Evolutionary conservation across 208 protist species (phyloP).

Genomic region (Wallacemonas sp.): DNA sequence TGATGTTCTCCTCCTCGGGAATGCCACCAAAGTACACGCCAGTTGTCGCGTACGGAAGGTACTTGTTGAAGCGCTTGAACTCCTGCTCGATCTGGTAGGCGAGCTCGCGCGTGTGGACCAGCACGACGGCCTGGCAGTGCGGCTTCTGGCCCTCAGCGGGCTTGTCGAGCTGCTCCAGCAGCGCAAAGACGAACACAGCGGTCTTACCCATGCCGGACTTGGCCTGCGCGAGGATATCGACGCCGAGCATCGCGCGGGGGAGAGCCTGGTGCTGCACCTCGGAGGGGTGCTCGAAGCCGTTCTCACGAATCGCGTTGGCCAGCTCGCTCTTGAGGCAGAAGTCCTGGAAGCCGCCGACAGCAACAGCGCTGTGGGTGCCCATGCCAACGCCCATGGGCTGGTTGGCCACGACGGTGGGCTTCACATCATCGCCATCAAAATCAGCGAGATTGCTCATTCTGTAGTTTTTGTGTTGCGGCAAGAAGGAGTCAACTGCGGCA

Average conservation of each 20-base stretch:
- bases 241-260: conserved; percentile 97
- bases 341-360: conserved; percentile 97
- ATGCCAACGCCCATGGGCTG: conserved; percentile 77
- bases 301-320: conserved; percentile 96
- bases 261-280: conserved; percentile 99
- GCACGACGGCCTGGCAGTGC: conserved; percentile 89
- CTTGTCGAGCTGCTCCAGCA: conserved; percentile 97
- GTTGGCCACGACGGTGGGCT: conserved; percentile 61
- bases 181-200: conserved; percentile 99
- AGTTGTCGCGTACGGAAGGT: conserved; percentile 94
- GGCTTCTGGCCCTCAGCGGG: conserved; percentile 78
- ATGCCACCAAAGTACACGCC: conserved; percentile 98
- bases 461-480: conserved; percentile 6
- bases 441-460: conserved; percentile 87
- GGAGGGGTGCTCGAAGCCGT: conserved; percentile 92
- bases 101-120: conserved; percentile 98
- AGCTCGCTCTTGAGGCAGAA: conserved; percentile 99
- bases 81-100: conserved; percentile 99
- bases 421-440: conserved; percentile 91
- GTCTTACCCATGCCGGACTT: conserved; percentile 99
- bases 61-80: conserved; percentile 98
- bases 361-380: conserved; percentile 89
- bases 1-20: conserved; percentile 86
- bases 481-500: background rate
- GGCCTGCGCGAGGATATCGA: conserved; percentile 99